A percentile compares a stretch with the other conserved stretches of the same genome.
Conservation (phyloP, 139 green algal species). For the Auxenochlorella protothecoides region DNA sequence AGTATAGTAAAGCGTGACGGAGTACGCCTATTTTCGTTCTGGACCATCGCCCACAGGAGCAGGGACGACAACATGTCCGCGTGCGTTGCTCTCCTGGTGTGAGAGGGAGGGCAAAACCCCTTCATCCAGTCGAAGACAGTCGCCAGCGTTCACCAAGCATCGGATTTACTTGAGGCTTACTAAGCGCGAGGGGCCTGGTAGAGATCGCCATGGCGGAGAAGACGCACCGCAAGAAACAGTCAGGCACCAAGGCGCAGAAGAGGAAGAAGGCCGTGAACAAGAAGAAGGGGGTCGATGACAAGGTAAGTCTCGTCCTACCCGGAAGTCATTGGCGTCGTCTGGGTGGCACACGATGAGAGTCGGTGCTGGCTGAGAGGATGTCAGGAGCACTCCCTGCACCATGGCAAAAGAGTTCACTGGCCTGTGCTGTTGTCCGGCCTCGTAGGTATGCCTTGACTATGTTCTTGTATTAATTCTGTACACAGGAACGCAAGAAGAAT, state of each 20-base stretch:
- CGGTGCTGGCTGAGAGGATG: not conserved
- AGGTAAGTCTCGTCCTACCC: slow-evolving; percentile 1
- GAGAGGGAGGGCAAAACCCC: no score
- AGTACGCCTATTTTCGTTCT: no score
- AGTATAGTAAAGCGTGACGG: no score
- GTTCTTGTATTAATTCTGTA: not conserved
- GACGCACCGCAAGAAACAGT: slow-evolving; percentile 57
- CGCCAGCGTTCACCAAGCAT: no score
- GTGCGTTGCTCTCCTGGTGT: no score
- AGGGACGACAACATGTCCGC: no score
- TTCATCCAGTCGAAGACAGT: no score
- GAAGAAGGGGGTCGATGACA: slow-evolving; percentile 38
- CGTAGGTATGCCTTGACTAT: not conserved
- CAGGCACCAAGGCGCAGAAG: slow-evolving; percentile 60
- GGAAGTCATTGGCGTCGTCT: not conserved
- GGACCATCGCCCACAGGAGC: no score
- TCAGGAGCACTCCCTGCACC: not conserved
- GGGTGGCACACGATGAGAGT: not conserved
- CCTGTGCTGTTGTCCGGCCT: no score
- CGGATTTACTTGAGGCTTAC: not conserved
- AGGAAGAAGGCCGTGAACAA: slow-evolving; percentile 42
- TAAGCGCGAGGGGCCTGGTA: not conserved
- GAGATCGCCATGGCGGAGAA: slow-evolving; percentile 7
- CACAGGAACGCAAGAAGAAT: slow-evolving; percentile 38
- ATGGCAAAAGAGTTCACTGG: no score